phyloP scores from a whole-genome alignment of 176 grass and related monocot species.

The Puccinellia tenuiflora region DNA sequence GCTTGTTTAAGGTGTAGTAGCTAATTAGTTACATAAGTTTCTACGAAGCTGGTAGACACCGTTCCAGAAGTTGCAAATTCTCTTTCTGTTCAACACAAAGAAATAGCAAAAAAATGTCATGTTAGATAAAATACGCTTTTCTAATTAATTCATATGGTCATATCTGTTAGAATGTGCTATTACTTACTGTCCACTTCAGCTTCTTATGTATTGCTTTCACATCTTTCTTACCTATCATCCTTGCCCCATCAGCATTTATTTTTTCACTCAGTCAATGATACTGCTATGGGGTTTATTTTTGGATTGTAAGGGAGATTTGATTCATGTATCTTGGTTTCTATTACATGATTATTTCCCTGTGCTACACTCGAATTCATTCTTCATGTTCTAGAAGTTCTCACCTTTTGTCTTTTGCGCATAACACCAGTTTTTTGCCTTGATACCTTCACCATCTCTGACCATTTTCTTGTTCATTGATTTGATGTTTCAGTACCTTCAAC shows the following conservation, averaged over 20 bases:
- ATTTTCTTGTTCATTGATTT: not conserved
- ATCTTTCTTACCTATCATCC: not conserved
- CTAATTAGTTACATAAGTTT: not conserved
- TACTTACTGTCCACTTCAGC: not conserved
- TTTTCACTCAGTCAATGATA: not conserved
- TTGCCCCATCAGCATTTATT: not conserved
- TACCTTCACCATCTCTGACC: not conserved
- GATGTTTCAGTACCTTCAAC: slow-evolving; percentile 7
- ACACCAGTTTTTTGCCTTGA: not conserved
- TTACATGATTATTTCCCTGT: not conserved
- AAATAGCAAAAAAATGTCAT: slow-evolving; percentile 5
- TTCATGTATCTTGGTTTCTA: not conserved
- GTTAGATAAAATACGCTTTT: not conserved
- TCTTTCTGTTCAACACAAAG: not conserved
- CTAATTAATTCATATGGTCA: not conserved
- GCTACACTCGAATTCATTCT: not conserved
- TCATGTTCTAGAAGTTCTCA: not conserved
- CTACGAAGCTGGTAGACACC: not conserved
- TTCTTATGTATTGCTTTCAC: not conserved
- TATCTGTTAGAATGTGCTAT: not conserved
- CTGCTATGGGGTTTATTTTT: not conserved
- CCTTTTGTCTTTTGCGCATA: not conserved
- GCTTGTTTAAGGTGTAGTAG: not conserved
- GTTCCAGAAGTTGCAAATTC: not conserved
- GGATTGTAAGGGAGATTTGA: not conserved